Conservation (phyloP, 2,329 filamentous ascomycete genomes). For the Penicillium sp. region DNA sequence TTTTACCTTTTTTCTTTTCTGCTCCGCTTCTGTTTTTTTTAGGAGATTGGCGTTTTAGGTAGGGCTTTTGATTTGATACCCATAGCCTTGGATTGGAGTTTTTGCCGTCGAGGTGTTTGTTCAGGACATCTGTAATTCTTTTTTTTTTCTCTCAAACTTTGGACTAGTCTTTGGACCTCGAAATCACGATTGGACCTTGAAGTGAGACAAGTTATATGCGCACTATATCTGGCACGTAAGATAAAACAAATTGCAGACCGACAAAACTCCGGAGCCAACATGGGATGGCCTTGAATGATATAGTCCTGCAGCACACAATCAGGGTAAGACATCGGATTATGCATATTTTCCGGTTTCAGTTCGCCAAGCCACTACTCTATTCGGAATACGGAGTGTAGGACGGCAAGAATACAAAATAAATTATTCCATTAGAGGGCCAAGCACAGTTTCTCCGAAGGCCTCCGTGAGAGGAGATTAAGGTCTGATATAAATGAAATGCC, state of each 20-base stretch:
- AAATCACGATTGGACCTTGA: background rate
- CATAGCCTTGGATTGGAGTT: conserved; percentile 11
- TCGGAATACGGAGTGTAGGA: background rate
- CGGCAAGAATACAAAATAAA: no score
- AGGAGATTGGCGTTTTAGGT: conserved; percentile 1
- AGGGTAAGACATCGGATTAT: background rate
- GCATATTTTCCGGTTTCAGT: background rate
- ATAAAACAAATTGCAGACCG: background rate
- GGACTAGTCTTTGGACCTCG: background rate
- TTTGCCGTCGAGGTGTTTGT: background rate
- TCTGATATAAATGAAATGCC: conserved; percentile 21
- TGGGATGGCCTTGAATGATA: background rate
- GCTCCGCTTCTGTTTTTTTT: conserved; percentile 3
- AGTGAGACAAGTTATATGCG: background rate
- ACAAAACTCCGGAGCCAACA: background rate
- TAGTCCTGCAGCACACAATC: background rate
- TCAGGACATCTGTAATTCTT: background rate
- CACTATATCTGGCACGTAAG: conserved; percentile 2
- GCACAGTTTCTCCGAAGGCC: background rate
- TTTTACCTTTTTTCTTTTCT: no score
- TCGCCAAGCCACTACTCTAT: background rate
- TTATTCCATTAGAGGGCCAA: background rate
- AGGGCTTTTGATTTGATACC: conserved; percentile 17
- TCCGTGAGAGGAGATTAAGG: conserved; percentile 8
- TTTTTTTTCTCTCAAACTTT: background rate